phyloP scores from a whole-genome alignment of 345 rosid species.

The Citrus sp. region DNA sequence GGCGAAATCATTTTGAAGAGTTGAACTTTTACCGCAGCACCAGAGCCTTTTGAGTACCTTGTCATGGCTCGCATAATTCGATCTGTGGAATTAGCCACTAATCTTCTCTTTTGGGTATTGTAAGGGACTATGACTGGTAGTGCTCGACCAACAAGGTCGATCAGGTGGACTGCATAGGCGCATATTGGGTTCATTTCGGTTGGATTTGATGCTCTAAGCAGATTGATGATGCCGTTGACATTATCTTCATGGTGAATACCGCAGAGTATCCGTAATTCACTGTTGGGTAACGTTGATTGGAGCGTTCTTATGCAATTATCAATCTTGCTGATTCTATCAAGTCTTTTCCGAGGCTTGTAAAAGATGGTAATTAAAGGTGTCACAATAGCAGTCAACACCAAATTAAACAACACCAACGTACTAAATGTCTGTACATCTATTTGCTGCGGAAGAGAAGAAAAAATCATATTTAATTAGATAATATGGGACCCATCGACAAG shows the following conservation, averaged over 20 bases:
- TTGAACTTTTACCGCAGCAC: neutral
- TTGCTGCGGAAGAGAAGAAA: conserved; percentile 11
- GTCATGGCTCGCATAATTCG: conserved; percentile 28
- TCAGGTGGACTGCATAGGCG: conserved; percentile 18
- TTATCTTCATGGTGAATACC: conserved; percentile 32
- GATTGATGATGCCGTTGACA: conserved; percentile 22
- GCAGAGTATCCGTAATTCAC: conserved; percentile 26
- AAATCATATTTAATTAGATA: no score
- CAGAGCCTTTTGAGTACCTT: conserved; percentile 10
- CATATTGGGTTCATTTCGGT: conserved; percentile 4
- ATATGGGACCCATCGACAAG: no score
- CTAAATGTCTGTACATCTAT: conserved; percentile 13
- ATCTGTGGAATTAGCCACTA: neutral
- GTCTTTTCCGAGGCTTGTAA: conserved; percentile 21
- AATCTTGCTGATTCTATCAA: neutral
- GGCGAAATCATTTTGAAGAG: conserved; percentile 25
- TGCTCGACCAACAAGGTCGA: conserved; percentile 24
- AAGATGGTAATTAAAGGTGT: conserved; percentile 11
- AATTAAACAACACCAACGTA: conserved; percentile 17
- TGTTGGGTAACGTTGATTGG: neutral
- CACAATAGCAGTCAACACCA: conserved; percentile 18
- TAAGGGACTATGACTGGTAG: conserved; percentile 23
- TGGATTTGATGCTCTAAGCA: conserved; percentile 29
- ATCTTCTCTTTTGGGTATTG: neutral
- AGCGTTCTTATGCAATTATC: conserved; percentile 8